A percentile compares a stretch with the other conserved stretches of the same genome.
These are phyloP conservation scores for Parastagonospora nodorum DNA, from an alignment of 2,329 filamentous ascomycete species.

Conservation along the genomic window DNA sequence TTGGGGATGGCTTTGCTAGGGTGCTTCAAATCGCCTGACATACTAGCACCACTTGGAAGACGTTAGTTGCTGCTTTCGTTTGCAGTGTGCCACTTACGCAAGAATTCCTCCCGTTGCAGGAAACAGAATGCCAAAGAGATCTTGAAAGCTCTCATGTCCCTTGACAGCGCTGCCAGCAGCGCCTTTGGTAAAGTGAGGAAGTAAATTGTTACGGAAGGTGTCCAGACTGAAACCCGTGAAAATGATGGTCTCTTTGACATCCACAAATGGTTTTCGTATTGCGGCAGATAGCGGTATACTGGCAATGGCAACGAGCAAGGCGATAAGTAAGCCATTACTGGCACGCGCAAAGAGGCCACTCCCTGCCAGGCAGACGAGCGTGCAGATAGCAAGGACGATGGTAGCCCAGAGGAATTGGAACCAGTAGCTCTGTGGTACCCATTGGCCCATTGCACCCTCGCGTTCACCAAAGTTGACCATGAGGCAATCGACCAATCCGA, in stretches of 20 bases:
- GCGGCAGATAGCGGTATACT: slow-evolving; percentile 83
- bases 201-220: slow-evolving; percentile 75
- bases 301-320: slow-evolving; percentile 74
- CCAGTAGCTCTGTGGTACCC: slow-evolving; percentile 75
- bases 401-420: slow-evolving; percentile 78
- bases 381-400: slow-evolving; percentile 71
- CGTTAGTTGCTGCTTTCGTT: slow-evolving; percentile 6
- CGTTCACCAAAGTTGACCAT: slow-evolving; percentile 71
- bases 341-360: slow-evolving; percentile 80
- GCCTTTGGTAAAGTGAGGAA: slow-evolving; percentile 68
- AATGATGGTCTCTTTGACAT: slow-evolving; percentile 65
- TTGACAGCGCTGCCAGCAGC: slow-evolving; percentile 65
- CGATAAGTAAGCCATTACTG: slow-evolving; percentile 74
- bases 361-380: slow-evolving; percentile 76
- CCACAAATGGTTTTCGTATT: slow-evolving; percentile 69
- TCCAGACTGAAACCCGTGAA: slow-evolving; percentile 77
- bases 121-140: slow-evolving; percentile 85
- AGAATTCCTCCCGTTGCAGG: slow-evolving; percentile 69
- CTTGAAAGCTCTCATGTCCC: slow-evolving; percentile 73
- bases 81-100: slow-evolving; percentile 48
- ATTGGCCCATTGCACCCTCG: slow-evolving; percentile 61
- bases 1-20: slow-evolving; percentile 84
- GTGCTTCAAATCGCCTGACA: slow-evolving; percentile 84
- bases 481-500: slow-evolving; percentile 83
- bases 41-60: slow-evolving; percentile 73